Percentiles rank a stretch among this genome's conserved stretches.
These are phyloP conservation scores for Penicillium angulare DNA, from an alignment of 495 filamentous ascomycete genomes.

Conservation along the genomic window DNA sequence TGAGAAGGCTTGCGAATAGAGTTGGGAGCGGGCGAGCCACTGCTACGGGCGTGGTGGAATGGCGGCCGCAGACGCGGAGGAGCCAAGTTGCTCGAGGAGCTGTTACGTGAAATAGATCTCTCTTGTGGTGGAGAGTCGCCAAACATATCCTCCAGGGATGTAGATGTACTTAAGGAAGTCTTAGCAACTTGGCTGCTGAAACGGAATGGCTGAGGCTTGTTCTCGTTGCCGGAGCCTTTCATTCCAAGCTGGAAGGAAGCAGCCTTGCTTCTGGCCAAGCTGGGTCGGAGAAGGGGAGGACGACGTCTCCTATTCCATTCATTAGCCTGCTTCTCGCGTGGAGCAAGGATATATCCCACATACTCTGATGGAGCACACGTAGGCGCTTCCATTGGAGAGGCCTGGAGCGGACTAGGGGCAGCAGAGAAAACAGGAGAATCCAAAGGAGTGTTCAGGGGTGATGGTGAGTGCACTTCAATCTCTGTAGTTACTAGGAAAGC, in stretches of 20 bases:
- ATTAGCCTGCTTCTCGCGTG: not conserved
- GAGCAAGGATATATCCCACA: constrained; percentile 9
- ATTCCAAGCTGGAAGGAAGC: constrained; percentile 42
- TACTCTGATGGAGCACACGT: constrained; percentile 35
- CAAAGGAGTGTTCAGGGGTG: constrained; percentile 51
- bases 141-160: constrained; percentile 78
- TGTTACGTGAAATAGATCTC: constrained; percentile 35
- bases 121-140: constrained; percentile 75
- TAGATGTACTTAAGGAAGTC: constrained; percentile 52
- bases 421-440: constrained; percentile 46
- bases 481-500: constrained; percentile 57
- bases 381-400: constrained; percentile 53
- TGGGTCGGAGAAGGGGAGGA: constrained; percentile 42
- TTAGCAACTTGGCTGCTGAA: constrained; percentile 63
- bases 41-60: constrained; percentile 55
- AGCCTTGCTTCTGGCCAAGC: constrained; percentile 41
- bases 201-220: constrained; percentile 68
- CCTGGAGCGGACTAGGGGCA: constrained; percentile 45
- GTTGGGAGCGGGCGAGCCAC: constrained; percentile 67
- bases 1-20: constrained; percentile 71
- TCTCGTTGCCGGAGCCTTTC: constrained; percentile 46
- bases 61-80: constrained; percentile 60
- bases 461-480: constrained; percentile 66
- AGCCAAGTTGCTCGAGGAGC: constrained; percentile 32
- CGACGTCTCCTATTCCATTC: constrained; percentile 36